Percentiles rank a stretch among this genome's conserved stretches.
Evolutionary conservation across 208 protist species (phyloP).

Genomic region (Crithidia acanthocephali): DNA sequence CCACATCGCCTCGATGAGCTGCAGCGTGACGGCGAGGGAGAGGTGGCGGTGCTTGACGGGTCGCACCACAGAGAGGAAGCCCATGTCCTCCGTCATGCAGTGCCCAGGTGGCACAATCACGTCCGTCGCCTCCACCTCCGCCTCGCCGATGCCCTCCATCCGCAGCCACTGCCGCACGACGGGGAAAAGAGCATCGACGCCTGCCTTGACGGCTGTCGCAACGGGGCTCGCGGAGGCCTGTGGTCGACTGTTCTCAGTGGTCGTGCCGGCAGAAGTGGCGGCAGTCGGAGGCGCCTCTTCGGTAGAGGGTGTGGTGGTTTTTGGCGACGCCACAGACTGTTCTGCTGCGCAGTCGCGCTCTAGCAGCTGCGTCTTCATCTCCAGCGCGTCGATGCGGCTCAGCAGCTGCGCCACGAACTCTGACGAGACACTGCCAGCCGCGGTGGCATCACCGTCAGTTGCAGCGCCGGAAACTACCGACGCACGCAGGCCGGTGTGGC

Average conservation of each 20-base stretch:
- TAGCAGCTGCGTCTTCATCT: slow-evolving; percentile 28
- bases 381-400: slow-evolving; percentile 39
- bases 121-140: slow-evolving; percentile 62
- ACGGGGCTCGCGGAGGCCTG: not conserved
- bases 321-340: not conserved
- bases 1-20: slow-evolving; percentile 72
- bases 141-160: slow-evolving; percentile 63
- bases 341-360: not conserved
- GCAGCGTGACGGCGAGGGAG: slow-evolving; percentile 38
- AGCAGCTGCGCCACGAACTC: slow-evolving; percentile 44
- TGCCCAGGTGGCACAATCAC: slow-evolving; percentile 61
- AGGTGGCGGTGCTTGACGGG: slow-evolving; percentile 78
- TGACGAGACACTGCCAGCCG: not conserved
- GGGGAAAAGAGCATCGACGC: slow-evolving; percentile 28
- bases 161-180: slow-evolving; percentile 74
- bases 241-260: not conserved
- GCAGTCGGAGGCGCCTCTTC: too few relatives aligned
- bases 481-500: not conserved
- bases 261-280: not conserved
- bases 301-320: not conserved
- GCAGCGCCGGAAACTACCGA: not conserved
- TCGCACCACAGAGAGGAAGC: slow-evolving; percentile 53
- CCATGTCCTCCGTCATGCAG: slow-evolving; percentile 54
- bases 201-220: not conserved
- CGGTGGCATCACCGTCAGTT: not conserved